Evolutionary conservation across 1,139 yeast genomes (phyloP), one percentile per base, ranked within the genome.

Genomic region (Yamadazyma blattariae): DNA sequence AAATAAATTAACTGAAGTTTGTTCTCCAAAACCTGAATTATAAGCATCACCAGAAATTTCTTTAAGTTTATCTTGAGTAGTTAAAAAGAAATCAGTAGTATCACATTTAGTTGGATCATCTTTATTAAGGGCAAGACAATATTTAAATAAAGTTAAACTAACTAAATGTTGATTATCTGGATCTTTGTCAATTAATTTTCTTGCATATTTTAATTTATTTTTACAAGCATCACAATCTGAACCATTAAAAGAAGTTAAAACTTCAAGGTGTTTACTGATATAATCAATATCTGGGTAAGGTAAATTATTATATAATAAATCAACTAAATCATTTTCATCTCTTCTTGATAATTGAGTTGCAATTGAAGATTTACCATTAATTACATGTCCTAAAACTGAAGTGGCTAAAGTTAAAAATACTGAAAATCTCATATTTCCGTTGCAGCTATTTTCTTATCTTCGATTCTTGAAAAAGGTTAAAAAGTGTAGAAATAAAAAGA

Each of bases 81-180:
- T 59, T 39, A 67, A 52, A 40, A 67, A 67, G 43, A 67, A 67
- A 39, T 67, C 71, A 25, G 45, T 42, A 27, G 58, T 52, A 36
- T 63, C 61, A 49, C 72, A 67, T 34, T 56, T 56, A 26, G 53
- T 36, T 32, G 63, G 67, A 21, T 51, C 48, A 15, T 53, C 51
- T 24, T 64, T 56, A 42, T 67, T 53, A 26, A 44, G 35, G 8
- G 42, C 44, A 27, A 65, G 44, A 49, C 72, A 67, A 40, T 63
- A 51, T 40, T 64, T 56, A 52, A 58, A 66, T 29, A 67, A 50
- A 28, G 64, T 47, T 33, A 67, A 54, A 29, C 62, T 50, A 25
- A 66, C 50, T 47, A 67, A 58, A 44, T 66, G 70, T 29, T 56
- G 49, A 36, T 63, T 52, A 2, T 59, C 60, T 2, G 71, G 68